These are phyloP conservation scores for Chamaenerion angustifolium DNA, from an alignment of 345 rosid genomes.

Conservation along the genomic window DNA sequence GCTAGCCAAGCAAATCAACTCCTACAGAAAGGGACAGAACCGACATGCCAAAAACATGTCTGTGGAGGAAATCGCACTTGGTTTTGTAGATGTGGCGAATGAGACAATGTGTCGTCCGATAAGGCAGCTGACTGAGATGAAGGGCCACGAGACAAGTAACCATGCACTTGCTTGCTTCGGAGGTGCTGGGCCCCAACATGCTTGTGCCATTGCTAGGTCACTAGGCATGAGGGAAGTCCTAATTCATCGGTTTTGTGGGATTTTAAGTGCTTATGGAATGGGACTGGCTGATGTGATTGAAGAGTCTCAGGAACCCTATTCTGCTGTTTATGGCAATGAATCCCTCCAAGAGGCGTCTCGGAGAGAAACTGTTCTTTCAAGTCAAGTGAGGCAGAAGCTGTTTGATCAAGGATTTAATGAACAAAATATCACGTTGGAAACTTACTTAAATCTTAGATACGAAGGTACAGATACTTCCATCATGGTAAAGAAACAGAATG, in stretches of 20 bases:
- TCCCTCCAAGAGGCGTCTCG: conserved; percentile 52
- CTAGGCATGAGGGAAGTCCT: conserved; percentile 90
- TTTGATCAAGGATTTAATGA: conserved; percentile 66
- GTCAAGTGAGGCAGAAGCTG: conserved; percentile 53
- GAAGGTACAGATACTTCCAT: conserved; percentile 97
- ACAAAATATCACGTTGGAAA: conserved; percentile 53
- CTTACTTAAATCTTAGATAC: conserved; percentile 72
- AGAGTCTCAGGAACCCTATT: conserved; percentile 91
- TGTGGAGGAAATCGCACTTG: conserved; percentile 77
- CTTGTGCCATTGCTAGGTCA: conserved; percentile 89
- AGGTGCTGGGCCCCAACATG: conserved; percentile 98
- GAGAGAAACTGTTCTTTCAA: conserved; percentile 40
- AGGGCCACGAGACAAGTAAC: conserved; percentile 87
- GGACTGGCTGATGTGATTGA: conserved; percentile 96
- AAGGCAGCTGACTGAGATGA: conserved; percentile 92
- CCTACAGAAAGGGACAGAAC: conserved; percentile 71
- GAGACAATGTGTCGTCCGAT: conserved; percentile 99
- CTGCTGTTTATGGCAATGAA: conserved; percentile 62
- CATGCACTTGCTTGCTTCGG: conserved; percentile 98
- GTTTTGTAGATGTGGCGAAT: conserved; percentile 86
- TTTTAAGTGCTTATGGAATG: conserved; percentile 94
- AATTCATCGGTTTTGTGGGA: conserved; percentile 80
- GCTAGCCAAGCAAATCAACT: conserved; percentile 63
- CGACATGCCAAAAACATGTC: conserved; percentile 62
- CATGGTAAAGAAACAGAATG: conserved; percentile 62